Base-by-base conservation (phyloP, 2,329 filamentous ascomycete species). In the Botrytis galanthina region DNA sequence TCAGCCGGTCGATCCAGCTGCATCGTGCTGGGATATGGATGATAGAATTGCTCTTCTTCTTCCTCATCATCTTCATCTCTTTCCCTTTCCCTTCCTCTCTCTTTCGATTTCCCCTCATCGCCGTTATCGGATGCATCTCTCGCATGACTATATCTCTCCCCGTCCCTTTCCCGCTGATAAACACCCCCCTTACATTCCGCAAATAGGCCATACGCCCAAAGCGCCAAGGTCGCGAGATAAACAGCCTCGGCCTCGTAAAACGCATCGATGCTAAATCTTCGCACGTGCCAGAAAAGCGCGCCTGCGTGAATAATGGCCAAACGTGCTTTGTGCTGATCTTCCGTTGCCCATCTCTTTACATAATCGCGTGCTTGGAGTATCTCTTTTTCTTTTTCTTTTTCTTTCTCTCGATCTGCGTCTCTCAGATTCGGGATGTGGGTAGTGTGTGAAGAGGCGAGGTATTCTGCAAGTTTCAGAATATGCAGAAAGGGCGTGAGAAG, bases 241-340 rank as follows among this genome's bases (percentile, higher is more conserved):
- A 84, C 81, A 0, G 84, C 82, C 2, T 81, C 78, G 0, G 85
- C 84, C 75, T 87, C 85, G 73, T 85, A 83, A 71, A 87, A 87
- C 20, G 82, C 83, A 75, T 84, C 83, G 2, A 82, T 81, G 4
- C 84, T 84, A 76, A 85, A 87, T 26, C 85, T 82, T 29, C 86
- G 83, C 0, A 88, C 81, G 74, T 88, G 85, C 84, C 86, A 87
- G 74, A 87, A 85, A 0, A 85, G 79, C 5, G 83, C 83, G 4
- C 86, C 87, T 6, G 86, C 85, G 75, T 88, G 87, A 10, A 88
- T 83, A 51, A 87, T 83, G n/a, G 86, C 84, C 1, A 88, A 81
- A n/a, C 87, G 83, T n/a, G 86, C 86, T 80, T 88, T 88, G 78
- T 85, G 85, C 75, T 86, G 85, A 76, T 88, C 86, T 73, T 86